Conservation (phyloP, 192 early-diverging fungal species). For the Dissophora globulifera region DNA sequence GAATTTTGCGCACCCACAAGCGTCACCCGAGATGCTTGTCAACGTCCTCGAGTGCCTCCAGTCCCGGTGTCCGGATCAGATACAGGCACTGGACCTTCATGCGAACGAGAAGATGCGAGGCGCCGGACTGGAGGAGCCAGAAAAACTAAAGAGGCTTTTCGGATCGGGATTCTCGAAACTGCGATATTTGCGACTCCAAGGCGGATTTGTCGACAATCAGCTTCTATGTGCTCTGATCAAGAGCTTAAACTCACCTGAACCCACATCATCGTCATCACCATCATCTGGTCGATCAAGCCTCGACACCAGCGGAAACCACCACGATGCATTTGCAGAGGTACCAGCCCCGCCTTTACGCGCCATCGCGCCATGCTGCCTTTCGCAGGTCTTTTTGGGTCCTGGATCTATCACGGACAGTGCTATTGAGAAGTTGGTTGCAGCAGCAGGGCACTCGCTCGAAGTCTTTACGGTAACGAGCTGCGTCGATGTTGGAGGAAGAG, state of each 20-base stretch:
- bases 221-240: constrained; percentile 34
- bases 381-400: constrained; percentile 50
- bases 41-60: constrained; percentile 24
- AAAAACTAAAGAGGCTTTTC: constrained; percentile 29
- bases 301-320: no score
- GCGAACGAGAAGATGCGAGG: constrained; percentile 49
- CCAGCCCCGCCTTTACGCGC: background rate
- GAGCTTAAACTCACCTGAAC: constrained; percentile 1
- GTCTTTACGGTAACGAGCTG: constrained; percentile 47
- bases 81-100: constrained; percentile 36
- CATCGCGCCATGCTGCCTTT: constrained; percentile 18
- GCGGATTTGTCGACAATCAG: constrained; percentile 48
- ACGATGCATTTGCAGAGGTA: no score
- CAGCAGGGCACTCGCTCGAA: constrained; percentile 35
- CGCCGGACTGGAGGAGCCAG: constrained; percentile 9
- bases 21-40: constrained; percentile 36
- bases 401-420: constrained; percentile 49
- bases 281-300: background rate
- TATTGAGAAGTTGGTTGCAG: constrained; percentile 32
- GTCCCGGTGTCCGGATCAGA: constrained; percentile 26
- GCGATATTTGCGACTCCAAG: constrained; percentile 37
- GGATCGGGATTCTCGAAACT: constrained; percentile 35
- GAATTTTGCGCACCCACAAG: constrained; percentile 48
- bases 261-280: background rate
- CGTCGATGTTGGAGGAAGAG: constrained; percentile 45